These are phyloP conservation scores for Phytophthora quininea DNA, from an alignment of 352 stramenopile genomes.

Conservation along the genomic window DNA sequence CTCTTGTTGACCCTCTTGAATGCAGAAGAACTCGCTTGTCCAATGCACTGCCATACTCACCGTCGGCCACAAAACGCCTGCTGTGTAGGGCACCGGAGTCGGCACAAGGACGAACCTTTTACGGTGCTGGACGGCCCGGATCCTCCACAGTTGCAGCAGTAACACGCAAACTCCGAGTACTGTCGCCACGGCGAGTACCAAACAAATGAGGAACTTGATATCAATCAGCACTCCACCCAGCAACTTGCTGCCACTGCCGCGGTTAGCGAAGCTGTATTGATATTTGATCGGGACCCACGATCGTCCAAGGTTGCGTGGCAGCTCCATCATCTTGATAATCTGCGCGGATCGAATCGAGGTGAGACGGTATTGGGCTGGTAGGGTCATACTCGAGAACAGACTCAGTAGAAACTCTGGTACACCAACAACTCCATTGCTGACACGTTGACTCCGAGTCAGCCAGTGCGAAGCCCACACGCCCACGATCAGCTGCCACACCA, in stretches of 20 bases:
- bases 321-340: slow-evolving; percentile 5
- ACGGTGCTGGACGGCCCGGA: not conserved
- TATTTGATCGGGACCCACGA: slow-evolving; percentile 11
- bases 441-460: not conserved
- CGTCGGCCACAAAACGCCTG: slow-evolving; percentile 15
- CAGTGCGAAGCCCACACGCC: slow-evolving; percentile 12
- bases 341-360: slow-evolving; percentile 12
- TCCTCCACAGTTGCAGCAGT: not conserved
- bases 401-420: slow-evolving; percentile 39
- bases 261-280: slow-evolving; percentile 14
- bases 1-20: slow-evolving; percentile 1
- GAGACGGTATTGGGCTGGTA: slow-evolving; percentile 34
- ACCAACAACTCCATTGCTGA: slow-evolving; percentile 22
- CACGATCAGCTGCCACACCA: slow-evolving; percentile 30
- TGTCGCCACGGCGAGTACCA: slow-evolving; percentile 2
- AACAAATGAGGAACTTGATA: slow-evolving; percentile 31
- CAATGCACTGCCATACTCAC: slow-evolving; percentile 22
- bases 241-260: slow-evolving; percentile 7
- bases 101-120: slow-evolving; percentile 4
- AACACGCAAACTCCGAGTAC: not conserved
- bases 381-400: slow-evolving; percentile 31
- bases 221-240: slow-evolving; percentile 33
- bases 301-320: slow-evolving; percentile 6
- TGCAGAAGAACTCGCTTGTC: slow-evolving; percentile 23
- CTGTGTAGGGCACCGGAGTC: slow-evolving; percentile 20